Conservation (phyloP, 768 basidiomycete species). For the Boletales sp. region DNA sequence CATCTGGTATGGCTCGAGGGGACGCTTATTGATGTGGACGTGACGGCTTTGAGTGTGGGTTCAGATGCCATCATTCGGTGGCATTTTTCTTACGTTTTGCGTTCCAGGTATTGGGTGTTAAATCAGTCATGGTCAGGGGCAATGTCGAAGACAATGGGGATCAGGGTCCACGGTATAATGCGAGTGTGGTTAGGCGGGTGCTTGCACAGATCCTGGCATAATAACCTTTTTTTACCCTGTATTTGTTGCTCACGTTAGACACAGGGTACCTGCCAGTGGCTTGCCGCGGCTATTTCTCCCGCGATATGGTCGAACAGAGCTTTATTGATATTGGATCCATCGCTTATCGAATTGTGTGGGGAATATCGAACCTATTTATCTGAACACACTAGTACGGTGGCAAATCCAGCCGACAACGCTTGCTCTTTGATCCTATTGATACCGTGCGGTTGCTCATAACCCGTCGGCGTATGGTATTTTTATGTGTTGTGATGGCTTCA, state of each 20-base stretch:
- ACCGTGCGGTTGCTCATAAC: too few relatives aligned
- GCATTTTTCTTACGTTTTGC: conserved; percentile 2
- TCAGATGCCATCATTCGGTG: neutral
- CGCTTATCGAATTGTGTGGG: too few relatives aligned
- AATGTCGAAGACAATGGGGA: conserved; percentile 14
- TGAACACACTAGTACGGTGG: too few relatives aligned
- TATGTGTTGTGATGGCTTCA: neutral
- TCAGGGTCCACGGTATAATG: conserved; percentile 41
- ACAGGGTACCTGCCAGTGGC: neutral
- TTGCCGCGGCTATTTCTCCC: neutral
- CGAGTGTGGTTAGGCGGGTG: conserved; percentile 41
- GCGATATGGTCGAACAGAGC: too few relatives aligned
- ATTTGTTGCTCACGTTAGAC: neutral
- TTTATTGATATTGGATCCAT: too few relatives aligned
- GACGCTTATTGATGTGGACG: conserved; percentile 60
- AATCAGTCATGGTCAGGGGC: conserved; percentile 48
- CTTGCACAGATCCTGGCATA: conserved; percentile 32
- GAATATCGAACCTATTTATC: too few relatives aligned
- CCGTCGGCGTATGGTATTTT: neutral
- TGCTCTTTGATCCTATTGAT: too few relatives aligned
- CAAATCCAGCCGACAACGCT: too few relatives aligned
- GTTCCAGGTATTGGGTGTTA: conserved; percentile 54
- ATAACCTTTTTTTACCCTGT: neutral
- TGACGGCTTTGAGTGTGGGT: conserved; percentile 56
- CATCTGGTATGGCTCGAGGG: conserved; percentile 78